Evolutionary conservation across 2,329 filamentous ascomycete genomes (phyloP).

Genomic region (Alternaria novae-zelandiae): DNA sequence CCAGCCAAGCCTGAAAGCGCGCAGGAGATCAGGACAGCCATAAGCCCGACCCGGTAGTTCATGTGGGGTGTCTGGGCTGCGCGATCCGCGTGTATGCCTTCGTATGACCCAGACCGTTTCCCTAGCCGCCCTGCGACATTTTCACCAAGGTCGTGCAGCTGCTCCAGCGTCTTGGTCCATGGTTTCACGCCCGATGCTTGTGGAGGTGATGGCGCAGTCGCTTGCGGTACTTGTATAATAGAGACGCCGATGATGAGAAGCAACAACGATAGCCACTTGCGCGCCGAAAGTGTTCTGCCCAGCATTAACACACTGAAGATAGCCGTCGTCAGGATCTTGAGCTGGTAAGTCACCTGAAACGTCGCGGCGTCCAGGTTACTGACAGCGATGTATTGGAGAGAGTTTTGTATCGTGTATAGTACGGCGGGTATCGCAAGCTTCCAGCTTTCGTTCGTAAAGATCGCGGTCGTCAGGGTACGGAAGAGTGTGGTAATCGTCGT

Average conservation of each 20-base stretch:
- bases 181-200: slow-evolving; percentile 69
- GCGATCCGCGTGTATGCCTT: slow-evolving; percentile 77
- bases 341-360: slow-evolving; percentile 91
- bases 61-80: slow-evolving; percentile 62
- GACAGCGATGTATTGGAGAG: slow-evolving; percentile 89
- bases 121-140: slow-evolving; percentile 57
- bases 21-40: slow-evolving; percentile 79
- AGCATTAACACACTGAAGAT: slow-evolving; percentile 84
- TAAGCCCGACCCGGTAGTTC: slow-evolving; percentile 80
- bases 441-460: slow-evolving; percentile 93
- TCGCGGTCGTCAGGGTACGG: slow-evolving; percentile 76
- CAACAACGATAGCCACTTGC: slow-evolving; percentile 81
- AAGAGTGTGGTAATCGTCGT: slow-evolving; percentile 82
- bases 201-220: slow-evolving; percentile 57
- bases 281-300: slow-evolving; percentile 70
- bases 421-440: slow-evolving; percentile 88
- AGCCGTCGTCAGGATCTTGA: slow-evolving; percentile 92
- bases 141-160: slow-evolving; percentile 71
- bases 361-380: slow-evolving; percentile 91
- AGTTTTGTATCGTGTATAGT: slow-evolving; percentile 90
- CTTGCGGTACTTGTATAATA: slow-evolving; percentile 79
- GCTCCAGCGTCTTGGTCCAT: slow-evolving; percentile 81
- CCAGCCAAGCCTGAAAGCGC: slow-evolving; percentile 83
- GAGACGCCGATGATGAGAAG: slow-evolving; percentile 82
- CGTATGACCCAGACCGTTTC: slow-evolving; percentile 80